These are phyloP conservation scores for Lactarius deliciosus DNA, from an alignment of 768 basidiomycete genomes.

Conservation along the genomic window DNA sequence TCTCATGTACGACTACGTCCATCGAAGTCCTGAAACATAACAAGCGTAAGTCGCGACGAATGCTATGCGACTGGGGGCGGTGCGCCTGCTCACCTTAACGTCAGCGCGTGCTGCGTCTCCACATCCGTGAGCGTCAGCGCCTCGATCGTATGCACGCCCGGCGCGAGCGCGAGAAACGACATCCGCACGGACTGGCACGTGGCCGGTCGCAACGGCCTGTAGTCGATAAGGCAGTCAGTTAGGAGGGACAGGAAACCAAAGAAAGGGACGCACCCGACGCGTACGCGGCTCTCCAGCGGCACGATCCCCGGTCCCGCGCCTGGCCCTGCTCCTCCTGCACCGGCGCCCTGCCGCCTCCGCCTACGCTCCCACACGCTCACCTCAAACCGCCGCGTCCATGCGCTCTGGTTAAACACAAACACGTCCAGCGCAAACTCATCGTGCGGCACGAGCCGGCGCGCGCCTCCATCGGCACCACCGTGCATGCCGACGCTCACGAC, in stretches of 20 bases:
- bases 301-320: constrained; percentile 51
- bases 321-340: not conserved
- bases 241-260: not conserved
- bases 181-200: constrained; percentile 86
- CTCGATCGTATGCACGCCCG: constrained; percentile 78
- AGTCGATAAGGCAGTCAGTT: not conserved
- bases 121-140: constrained; percentile 71
- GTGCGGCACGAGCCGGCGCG: constrained; percentile 61
- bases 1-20: constrained; percentile 40
- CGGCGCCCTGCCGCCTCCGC: constrained; percentile 42
- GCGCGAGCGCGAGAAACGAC: constrained; percentile 77
- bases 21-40: constrained; percentile 56
- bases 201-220: constrained; percentile 73
- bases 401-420: constrained; percentile 81
- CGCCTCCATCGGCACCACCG: constrained; percentile 22
- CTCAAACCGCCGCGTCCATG: constrained; percentile 76
- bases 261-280: constrained; percentile 63
- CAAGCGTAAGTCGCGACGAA: not conserved
- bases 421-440: constrained; percentile 81
- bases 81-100: constrained; percentile 56
- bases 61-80: not conserved
- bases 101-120: constrained; percentile 69
- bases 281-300: constrained; percentile 73
- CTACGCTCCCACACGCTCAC: constrained; percentile 63
- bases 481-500: constrained; percentile 66